Evolutionary conservation across 2,329 filamentous ascomycete species (phyloP).

Genomic region (Neonectria punicea): DNA sequence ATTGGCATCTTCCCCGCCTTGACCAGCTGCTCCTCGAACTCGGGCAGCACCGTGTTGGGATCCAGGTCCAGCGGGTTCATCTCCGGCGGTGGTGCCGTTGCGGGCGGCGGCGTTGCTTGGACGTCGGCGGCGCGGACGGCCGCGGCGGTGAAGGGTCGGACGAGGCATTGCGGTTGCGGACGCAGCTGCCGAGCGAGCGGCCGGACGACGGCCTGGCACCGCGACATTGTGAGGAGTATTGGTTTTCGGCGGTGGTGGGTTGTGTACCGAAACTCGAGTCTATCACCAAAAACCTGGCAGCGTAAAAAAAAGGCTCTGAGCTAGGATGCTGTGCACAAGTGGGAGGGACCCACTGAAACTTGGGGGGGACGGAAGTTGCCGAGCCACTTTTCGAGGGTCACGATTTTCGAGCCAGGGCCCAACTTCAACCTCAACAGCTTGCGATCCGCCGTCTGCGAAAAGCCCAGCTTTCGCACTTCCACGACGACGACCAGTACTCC

Average conservation of each 20-base stretch:
- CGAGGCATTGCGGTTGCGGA: constrained; percentile 51
- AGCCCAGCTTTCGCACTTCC: neutral
- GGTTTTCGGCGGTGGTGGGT: constrained; percentile 3
- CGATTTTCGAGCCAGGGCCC: constrained; percentile 40
- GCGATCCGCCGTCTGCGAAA: neutral
- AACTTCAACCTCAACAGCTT: constrained; percentile 6
- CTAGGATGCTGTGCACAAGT: constrained; percentile 13
- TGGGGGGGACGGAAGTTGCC: constrained; percentile 39
- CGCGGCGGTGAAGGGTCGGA: constrained; percentile 51
- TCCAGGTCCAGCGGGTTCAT: constrained; percentile 61
- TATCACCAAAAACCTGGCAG: constrained; percentile 12
- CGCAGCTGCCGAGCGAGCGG: constrained; percentile 66
- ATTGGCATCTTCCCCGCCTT: constrained; percentile 76
- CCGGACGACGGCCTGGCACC: constrained; percentile 67
- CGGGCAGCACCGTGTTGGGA: constrained; percentile 73
- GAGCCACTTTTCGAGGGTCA: constrained; percentile 41
- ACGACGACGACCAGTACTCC: constrained; percentile 21
- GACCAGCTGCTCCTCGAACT: constrained; percentile 72
- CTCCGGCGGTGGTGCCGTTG: constrained; percentile 17
- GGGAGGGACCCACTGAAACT: neutral
- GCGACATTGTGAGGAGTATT: constrained; percentile 60
- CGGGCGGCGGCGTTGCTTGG: constrained; percentile 36
- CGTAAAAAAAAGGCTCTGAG: constrained; percentile 47
- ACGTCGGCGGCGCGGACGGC: constrained; percentile 45
- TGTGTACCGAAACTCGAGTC: neutral